A percentile compares a stretch with the other conserved stretches of the same genome.
phyloP scores from a whole-genome alignment of 306 rosid genomes.

The Malus domestica region DNA sequence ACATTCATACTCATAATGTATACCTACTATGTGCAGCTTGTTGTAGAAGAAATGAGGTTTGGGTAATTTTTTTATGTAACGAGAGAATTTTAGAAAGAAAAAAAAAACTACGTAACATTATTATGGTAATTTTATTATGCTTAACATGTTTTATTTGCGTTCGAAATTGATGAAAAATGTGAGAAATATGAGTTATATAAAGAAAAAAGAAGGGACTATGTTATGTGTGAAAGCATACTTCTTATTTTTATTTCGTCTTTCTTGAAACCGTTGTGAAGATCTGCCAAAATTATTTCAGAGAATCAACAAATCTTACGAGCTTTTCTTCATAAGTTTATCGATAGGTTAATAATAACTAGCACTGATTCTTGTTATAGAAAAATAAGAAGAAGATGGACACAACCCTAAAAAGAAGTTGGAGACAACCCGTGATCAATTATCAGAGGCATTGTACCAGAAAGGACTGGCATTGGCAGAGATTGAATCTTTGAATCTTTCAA shows the following conservation, averaged over 20 bases:
- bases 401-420: constrained; percentile 70
- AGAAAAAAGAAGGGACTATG: background rate
- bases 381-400: constrained; percentile 75
- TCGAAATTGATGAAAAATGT: no score
- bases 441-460: constrained; percentile 84
- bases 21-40: constrained; percentile 90
- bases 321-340: background rate
- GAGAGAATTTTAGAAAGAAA: no score
- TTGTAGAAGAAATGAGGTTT: constrained; percentile 77
- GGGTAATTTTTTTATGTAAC: no score
- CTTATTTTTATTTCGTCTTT: background rate
- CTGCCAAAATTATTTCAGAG: background rate
- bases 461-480: constrained; percentile 75
- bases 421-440: constrained; percentile 69
- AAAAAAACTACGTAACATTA: no score
- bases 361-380: constrained; percentile 27
- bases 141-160: no score
- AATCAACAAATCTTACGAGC: background rate
- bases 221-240: background rate
- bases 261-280: background rate
- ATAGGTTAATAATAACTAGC: background rate
- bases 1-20: background rate
- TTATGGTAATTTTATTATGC: no score
- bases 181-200: no score
- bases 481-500: constrained; percentile 35